These are phyloP conservation scores for Cocos nucifera DNA, from an alignment of 176 grass and related monocot species.

Conservation along the genomic window DNA sequence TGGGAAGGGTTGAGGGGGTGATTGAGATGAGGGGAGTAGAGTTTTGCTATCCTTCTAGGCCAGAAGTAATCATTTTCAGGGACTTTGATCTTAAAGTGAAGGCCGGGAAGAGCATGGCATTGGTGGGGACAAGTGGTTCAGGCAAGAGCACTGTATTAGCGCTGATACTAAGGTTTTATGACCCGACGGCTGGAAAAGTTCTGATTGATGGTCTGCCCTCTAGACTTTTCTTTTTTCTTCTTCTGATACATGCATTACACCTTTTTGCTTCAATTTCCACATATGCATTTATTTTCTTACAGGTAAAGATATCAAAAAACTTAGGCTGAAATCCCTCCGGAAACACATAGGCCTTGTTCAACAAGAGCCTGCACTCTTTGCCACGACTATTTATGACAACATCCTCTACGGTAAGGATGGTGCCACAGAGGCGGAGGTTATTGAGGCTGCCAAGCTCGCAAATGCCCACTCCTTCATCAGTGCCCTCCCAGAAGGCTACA, in stretches of 20 bases:
- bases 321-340: slow-evolving; percentile 65
- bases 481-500: slow-evolving; percentile 77
- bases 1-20: slow-evolving; percentile 56
- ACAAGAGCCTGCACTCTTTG: slow-evolving; percentile 90
- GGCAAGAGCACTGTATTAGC: slow-evolving; percentile 87
- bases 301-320: slow-evolving; percentile 87
- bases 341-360: slow-evolving; percentile 86
- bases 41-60: slow-evolving; percentile 73
- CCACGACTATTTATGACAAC: slow-evolving; percentile 87
- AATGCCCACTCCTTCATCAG: slow-evolving; percentile 99
- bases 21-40: slow-evolving; percentile 70
- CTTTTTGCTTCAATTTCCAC: no score
- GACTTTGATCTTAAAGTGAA: slow-evolving; percentile 77
- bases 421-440: slow-evolving; percentile 55
- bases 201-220: slow-evolving; percentile 62
- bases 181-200: slow-evolving; percentile 57
- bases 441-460: slow-evolving; percentile 76
- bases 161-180: slow-evolving; percentile 85
- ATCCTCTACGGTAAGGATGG: slow-evolving; percentile 89
- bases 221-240: neutral
- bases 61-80: slow-evolving; percentile 65
- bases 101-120: slow-evolving; percentile 91
- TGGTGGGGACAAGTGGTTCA: slow-evolving; percentile 92
- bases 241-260: no score
- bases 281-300: neutral